Evolutionary conservation across 1,284 basidiomycete species (phyloP), one percentile per base, ranked within the genome.

Genomic region (Cerioporus squamosus): DNA sequence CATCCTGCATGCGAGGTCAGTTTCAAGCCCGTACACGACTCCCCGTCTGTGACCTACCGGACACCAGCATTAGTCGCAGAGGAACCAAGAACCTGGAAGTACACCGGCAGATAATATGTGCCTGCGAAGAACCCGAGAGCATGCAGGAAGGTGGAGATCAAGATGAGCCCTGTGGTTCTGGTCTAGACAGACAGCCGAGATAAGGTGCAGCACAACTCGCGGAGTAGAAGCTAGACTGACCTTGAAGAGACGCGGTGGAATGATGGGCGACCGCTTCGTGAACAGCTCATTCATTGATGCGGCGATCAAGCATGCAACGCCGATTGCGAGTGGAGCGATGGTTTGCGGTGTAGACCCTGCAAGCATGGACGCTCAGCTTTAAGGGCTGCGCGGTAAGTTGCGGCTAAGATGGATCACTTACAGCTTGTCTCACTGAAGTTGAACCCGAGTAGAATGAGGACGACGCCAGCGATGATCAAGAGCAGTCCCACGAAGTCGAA

Each of bases 381-480:
- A 9, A 29, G 26, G 9, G 9, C 26, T 29, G 3, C 9, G 3
- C 26, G 9, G 26, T 29, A 29, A 2, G 26, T 6, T 29, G 26
- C 9, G 26, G 26, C 20, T 4, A 10, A 18, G 44, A 9, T 23
- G 15, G 23, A 7, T 44, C 24, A 53, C 84, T 67, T 62, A 89
- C 90, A 92, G 58, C 74, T 77, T 0, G 78, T 83, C 70, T 92
- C 86, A 65, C 90, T 85, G 62, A 82, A 85, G 72, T 90, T 90
- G 72, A 97, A 95, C 0, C 95, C 95, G 12, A 97, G 77, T 17
- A 97, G 81, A 17, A 97, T 70, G 53, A 88, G 86, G 5, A 94
- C 80, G 17, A 93, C 84, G 0, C 91, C 90, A 1, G 74, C 75
- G 52, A 96, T 84, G 54, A 97, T 79, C 33, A 94, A 78, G 31